These are phyloP conservation scores for Wickerhamomyces pijperi DNA, from an alignment of 805 yeast genomes.

Conservation along the genomic window DNA sequence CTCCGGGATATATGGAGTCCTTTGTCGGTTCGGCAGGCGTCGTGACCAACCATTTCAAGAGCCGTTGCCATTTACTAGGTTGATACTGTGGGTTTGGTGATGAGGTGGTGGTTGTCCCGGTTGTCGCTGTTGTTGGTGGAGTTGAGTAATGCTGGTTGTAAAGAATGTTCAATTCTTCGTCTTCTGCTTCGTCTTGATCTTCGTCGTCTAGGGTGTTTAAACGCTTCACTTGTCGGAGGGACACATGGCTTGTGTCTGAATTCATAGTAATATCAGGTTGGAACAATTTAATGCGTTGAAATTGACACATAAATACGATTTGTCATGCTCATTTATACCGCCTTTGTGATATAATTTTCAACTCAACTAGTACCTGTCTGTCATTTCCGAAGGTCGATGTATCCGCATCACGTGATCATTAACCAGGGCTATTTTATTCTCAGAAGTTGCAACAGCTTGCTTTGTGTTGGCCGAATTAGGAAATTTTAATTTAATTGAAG, in stretches of 20 bases:
- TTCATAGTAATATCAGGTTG: too few species aligned
- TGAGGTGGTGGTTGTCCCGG: too few species aligned
- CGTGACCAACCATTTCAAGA: neutral
- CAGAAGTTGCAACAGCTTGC: neutral
- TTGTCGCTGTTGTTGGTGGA: neutral
- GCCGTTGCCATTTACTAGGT: neutral
- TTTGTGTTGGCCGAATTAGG: neutral
- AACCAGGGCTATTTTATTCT: too few species aligned
- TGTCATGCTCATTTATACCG: too few species aligned
- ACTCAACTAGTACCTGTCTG: too few species aligned
- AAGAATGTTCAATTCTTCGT: neutral
- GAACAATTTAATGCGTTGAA: neutral
- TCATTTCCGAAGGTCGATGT: too few species aligned
- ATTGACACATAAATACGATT: too few species aligned
- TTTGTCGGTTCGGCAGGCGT: neutral
- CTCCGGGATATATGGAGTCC: neutral
- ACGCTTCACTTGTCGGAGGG: neutral
- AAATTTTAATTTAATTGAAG: too few species aligned
- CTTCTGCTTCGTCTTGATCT: too few species aligned
- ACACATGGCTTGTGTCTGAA: neutral
- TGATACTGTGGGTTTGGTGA: too few species aligned
- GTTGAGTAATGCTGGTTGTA: neutral
- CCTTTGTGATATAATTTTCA: too few species aligned
- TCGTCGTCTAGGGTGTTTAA: neutral
- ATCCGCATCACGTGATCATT: neutral